phyloP scores from a whole-genome alignment of 345 rosid genomes.

The Bruguiera gymnorhiza region DNA sequence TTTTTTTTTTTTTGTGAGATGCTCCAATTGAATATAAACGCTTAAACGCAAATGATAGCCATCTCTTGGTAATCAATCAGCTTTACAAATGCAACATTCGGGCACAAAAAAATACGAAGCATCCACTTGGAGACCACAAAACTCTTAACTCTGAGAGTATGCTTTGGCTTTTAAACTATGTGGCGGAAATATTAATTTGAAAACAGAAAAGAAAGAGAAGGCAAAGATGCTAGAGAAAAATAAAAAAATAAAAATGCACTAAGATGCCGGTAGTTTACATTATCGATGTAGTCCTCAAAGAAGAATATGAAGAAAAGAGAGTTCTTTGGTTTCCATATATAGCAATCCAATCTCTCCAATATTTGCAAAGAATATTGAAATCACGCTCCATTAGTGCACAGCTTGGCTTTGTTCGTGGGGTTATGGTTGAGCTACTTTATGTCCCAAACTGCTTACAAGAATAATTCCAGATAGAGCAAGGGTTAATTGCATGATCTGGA shows the following conservation, averaged over 20 bases:
- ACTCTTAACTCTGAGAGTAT: not conserved
- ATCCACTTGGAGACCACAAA: not conserved
- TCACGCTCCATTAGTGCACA: slow-evolving; percentile 28
- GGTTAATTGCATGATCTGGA: slow-evolving; percentile 18
- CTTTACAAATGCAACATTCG: too few relatives aligned
- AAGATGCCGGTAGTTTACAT: not conserved
- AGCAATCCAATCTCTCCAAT: slow-evolving; percentile 19
- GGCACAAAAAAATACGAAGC: not conserved
- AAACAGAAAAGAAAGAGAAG: not conserved
- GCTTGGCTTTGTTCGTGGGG: slow-evolving; percentile 2
- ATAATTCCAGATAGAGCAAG: not conserved
- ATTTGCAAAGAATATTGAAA: slow-evolving; percentile 22
- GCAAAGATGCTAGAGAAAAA: not conserved
- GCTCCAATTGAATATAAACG: too few relatives aligned
- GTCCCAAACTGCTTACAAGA: not conserved
- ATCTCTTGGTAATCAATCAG: too few relatives aligned
- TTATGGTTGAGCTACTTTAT: slow-evolving; percentile 39
- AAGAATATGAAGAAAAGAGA: slow-evolving; percentile 20
- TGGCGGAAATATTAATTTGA: not conserved
- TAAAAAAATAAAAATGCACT: not conserved
- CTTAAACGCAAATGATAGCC: too few relatives aligned
- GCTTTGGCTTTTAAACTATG: not conserved
- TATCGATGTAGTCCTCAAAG: not conserved
- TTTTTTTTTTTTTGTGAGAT: too few relatives aligned
- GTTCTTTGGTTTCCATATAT: slow-evolving; percentile 16